These are phyloP conservation scores for Moringa oleifera DNA, from an alignment of 345 rosid genomes.

Conservation along the genomic window DNA sequence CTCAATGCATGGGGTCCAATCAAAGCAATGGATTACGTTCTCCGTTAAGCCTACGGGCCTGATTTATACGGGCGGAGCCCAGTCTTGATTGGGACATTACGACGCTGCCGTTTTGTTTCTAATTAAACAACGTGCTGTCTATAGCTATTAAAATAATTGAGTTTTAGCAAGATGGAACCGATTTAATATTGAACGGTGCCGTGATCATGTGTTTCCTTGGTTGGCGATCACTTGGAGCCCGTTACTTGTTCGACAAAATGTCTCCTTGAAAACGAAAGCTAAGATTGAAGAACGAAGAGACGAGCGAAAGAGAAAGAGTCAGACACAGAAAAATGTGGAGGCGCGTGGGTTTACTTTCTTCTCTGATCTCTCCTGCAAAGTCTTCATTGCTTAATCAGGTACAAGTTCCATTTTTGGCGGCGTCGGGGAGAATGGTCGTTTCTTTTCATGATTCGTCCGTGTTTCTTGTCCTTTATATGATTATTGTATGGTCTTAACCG, in stretches of 20 bases:
- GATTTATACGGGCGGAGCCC: too few relatives aligned
- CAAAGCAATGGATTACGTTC: too few relatives aligned
- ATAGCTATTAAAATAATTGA: too few relatives aligned
- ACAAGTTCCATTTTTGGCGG: constrained; percentile 1
- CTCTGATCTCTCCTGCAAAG: constrained; percentile 41
- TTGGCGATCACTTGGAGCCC: constrained; percentile 3
- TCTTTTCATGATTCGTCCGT: background rate
- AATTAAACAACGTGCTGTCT: too few relatives aligned
- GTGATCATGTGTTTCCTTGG: background rate
- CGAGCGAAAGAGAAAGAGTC: constrained; percentile 3
- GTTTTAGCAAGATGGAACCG: too few relatives aligned
- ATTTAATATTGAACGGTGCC: background rate
- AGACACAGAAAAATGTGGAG: constrained; percentile 55
- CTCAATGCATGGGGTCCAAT: too few relatives aligned
- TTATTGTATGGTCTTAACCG: background rate
- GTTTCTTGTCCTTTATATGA: background rate
- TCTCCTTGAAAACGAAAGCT: constrained; percentile 16
- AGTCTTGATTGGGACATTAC: too few relatives aligned
- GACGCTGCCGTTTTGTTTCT: too few relatives aligned
- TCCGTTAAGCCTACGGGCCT: too few relatives aligned
- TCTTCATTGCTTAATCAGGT: constrained; percentile 45
- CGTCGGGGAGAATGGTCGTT: background rate
- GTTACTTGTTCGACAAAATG: constrained; percentile 36
- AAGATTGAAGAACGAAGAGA: constrained; percentile 5
- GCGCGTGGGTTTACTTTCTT: constrained; percentile 64